Evolutionary conservation across 345 rosid species (phyloP).

Genomic region (Abelmoschus esculentus): DNA sequence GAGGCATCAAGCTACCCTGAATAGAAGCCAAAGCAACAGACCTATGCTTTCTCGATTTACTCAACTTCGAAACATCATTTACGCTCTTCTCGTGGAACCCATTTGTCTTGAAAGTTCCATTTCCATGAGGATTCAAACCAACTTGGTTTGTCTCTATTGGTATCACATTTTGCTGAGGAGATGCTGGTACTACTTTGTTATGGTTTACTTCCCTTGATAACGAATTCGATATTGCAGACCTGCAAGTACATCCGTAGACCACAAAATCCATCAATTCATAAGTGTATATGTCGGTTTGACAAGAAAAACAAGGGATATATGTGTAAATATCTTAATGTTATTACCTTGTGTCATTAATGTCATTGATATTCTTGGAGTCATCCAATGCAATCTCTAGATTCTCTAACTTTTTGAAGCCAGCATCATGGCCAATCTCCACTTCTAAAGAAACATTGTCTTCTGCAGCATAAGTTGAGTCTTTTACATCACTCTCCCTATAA

Average conservation of each 20-base stretch:
- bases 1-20: not conserved
- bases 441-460: conserved; percentile 18
- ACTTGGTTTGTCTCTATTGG: conserved; percentile 19
- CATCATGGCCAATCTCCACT: conserved; percentile 23
- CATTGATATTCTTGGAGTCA: conserved; percentile 26
- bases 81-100: conserved; percentile 11
- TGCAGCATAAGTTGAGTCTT: conserved; percentile 16
- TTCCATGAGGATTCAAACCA: conserved; percentile 6
- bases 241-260: conserved; percentile 12
- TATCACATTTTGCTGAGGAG: conserved; percentile 29
- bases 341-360: conserved; percentile 34
- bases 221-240: conserved; percentile 41
- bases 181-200: conserved; percentile 49
- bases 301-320: not conserved
- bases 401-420: conserved; percentile 24
- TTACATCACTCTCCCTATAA: conserved; percentile 15
- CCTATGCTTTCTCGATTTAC: conserved; percentile 8
- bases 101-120: conserved; percentile 8
- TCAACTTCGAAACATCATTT: conserved; percentile 12
- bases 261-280: not conserved
- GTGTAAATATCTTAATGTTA: not conserved
- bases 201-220: conserved; percentile 46
- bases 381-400: conserved; percentile 21
- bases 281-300: not conserved
- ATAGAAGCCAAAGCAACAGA: conserved; percentile 35